Conservation (phyloP, 345 rosid genomes). For the Garcia nutans region DNA sequence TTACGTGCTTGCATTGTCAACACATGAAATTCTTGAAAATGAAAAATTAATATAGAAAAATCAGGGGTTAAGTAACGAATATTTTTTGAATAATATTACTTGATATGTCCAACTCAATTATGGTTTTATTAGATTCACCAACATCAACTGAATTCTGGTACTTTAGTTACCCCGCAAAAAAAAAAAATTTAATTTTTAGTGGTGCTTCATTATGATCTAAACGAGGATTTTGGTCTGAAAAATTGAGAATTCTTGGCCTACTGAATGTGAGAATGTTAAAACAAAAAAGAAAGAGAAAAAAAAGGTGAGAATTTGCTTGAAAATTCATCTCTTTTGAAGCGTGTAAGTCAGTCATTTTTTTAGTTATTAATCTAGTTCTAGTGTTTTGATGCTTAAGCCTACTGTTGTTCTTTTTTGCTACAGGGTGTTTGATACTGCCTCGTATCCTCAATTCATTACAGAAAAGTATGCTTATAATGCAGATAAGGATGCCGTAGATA, state of each 20-base stretch:
- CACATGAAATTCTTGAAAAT: background rate
- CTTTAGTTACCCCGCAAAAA: background rate
- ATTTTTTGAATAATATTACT: background rate
- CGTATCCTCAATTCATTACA: constrained; percentile 41
- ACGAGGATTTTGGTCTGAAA: background rate
- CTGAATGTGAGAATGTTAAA: background rate
- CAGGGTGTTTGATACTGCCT: constrained; percentile 56
- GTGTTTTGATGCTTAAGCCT: background rate
- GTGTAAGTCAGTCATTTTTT: no score
- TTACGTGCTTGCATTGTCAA: background rate
- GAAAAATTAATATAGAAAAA: background rate
- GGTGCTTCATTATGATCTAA: background rate
- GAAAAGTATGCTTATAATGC: constrained; percentile 46
- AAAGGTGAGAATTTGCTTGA: background rate
- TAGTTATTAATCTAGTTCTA: background rate
- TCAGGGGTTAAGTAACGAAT: background rate
- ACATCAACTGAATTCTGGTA: background rate
- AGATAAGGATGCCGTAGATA: constrained; percentile 33
- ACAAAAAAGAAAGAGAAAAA: background rate
- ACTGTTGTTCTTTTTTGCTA: background rate
- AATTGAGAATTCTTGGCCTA: background rate
- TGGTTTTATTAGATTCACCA: background rate
- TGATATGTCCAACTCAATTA: background rate
- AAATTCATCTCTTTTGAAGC: no score
- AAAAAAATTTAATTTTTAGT: background rate